Evolutionary conservation across 2,329 filamentous ascomycete genomes (phyloP).

Genomic region (Aspergillus sp.): DNA sequence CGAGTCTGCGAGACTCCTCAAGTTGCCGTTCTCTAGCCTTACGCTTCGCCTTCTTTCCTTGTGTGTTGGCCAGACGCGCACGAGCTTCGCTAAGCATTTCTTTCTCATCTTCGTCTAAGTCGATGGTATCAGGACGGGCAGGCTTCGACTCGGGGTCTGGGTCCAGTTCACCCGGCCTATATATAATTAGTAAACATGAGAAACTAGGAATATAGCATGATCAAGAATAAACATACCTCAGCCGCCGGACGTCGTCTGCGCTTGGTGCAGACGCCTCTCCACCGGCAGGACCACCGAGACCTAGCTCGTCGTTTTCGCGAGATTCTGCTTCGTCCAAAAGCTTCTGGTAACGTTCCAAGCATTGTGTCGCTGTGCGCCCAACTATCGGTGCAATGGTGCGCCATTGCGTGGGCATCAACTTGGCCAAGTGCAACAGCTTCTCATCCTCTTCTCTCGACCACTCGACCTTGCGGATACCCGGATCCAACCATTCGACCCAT

Average conservation of each 20-base stretch:
- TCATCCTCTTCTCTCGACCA: conserved; percentile 99
- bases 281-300: conserved; percentile 68
- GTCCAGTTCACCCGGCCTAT: conserved; percentile 80
- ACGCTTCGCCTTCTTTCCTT: conserved; percentile 97
- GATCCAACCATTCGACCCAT: conserved; percentile 98
- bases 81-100: conserved; percentile 98
- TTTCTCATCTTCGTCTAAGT: conserved; percentile 98
- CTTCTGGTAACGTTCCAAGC: conserved; percentile 92
- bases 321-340: conserved; percentile 92
- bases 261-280: conserved; percentile 80
- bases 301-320: conserved; percentile 70
- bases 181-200: conserved; percentile 8
- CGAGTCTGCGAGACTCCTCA: conserved; percentile 84
- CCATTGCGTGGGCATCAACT: conserved; percentile 99
- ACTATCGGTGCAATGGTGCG: conserved; percentile 96
- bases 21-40: conserved; percentile 93
- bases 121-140: conserved; percentile 89
- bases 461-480: conserved; percentile 95
- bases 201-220: conserved; percentile 1
- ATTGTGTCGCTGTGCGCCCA: conserved; percentile 92
- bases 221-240: conserved; percentile 45
- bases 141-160: conserved; percentile 97
- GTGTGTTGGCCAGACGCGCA: conserved; percentile 90
- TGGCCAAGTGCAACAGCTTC: conserved; percentile 89
- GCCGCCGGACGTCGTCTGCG: conserved; percentile 80